Conservation (phyloP, 306 rosid species). For the Cicer bijugum region DNA sequence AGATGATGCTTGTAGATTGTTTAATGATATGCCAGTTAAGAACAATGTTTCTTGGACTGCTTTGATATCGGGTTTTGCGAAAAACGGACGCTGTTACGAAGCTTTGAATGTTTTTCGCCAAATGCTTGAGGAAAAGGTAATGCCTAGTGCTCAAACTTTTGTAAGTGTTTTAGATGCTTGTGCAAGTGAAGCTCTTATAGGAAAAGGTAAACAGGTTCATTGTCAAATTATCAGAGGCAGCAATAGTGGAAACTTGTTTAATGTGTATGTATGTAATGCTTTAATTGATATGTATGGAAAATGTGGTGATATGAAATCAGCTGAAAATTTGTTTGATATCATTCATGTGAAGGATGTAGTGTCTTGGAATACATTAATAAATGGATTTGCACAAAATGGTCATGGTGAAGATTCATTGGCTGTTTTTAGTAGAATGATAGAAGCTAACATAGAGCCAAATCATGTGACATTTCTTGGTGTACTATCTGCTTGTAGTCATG, state of each 20-base stretch:
- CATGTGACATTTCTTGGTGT: slow-evolving; percentile 64
- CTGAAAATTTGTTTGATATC: slow-evolving; percentile 54
- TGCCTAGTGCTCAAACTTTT: slow-evolving; percentile 56
- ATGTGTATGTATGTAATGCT: slow-evolving; percentile 56
- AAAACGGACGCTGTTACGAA: slow-evolving; percentile 46
- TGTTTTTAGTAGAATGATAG: slow-evolving; percentile 59
- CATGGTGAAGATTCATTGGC: slow-evolving; percentile 52
- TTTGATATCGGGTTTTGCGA: slow-evolving; percentile 54
- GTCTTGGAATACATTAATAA: slow-evolving; percentile 63
- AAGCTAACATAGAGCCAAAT: slow-evolving; percentile 59
- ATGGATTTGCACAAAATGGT: slow-evolving; percentile 66
- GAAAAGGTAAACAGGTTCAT: slow-evolving; percentile 65
- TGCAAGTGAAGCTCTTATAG: slow-evolving; percentile 54
- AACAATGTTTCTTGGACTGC: slow-evolving; percentile 66
- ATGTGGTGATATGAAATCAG: slow-evolving; percentile 64
- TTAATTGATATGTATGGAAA: slow-evolving; percentile 66
- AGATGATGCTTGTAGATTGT: slow-evolving; percentile 55
- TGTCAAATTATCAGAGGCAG: slow-evolving; percentile 52
- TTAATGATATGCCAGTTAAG: slow-evolving; percentile 55
- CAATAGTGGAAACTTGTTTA: slow-evolving; percentile 44
- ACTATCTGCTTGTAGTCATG: slow-evolving; percentile 65
- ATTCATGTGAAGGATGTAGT: slow-evolving; percentile 51
- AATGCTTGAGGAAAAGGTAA: slow-evolving; percentile 53
- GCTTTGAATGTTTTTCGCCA: slow-evolving; percentile 53
- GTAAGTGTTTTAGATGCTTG: slow-evolving; percentile 62